Evolutionary conservation across 1,139 yeast genomes (phyloP).

Genomic region (Yamadazyma taylorii): DNA sequence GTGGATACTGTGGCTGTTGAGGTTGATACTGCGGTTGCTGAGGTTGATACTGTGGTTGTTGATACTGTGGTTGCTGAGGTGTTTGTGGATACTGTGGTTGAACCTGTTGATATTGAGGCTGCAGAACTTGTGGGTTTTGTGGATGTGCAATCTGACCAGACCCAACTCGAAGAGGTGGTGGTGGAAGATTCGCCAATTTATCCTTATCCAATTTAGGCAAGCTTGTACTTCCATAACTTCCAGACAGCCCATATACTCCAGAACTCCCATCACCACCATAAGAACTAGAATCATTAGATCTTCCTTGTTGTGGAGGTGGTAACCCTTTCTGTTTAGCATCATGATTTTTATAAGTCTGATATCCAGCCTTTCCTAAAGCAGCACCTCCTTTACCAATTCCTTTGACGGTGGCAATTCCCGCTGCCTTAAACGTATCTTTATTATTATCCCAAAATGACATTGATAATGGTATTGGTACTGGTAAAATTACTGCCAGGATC

Average conservation of each 20-base stretch:
- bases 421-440: constrained; percentile 49
- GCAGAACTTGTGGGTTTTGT: no score
- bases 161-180: constrained; percentile 41
- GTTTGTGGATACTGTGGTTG: constrained; percentile 6
- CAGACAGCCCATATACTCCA: no score
- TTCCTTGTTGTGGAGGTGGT: constrained; percentile 8
- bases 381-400: constrained; percentile 53
- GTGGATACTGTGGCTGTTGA: constrained; percentile 10
- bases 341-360: constrained; percentile 45
- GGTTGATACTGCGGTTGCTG: constrained; percentile 7
- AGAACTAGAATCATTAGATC: no score
- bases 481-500: background rate
- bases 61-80: constrained; percentile 5
- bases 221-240: constrained; percentile 4
- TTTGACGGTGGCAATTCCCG: constrained; percentile 44
- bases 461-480: constrained; percentile 1
- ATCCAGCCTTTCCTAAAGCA: constrained; percentile 51
- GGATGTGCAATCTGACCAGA: no score
- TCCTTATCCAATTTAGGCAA: constrained; percentile 21
- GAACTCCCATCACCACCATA: constrained; percentile 3
- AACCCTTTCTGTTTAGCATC: constrained; percentile 28
- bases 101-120: constrained; percentile 1
- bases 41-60: constrained; percentile 4
- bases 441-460: constrained; percentile 56
- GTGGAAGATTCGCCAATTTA: constrained; percentile 29